Conservation (phyloP, 225 moss, liverwort and hornwort species). For the Pleurozium schreberi region DNA sequence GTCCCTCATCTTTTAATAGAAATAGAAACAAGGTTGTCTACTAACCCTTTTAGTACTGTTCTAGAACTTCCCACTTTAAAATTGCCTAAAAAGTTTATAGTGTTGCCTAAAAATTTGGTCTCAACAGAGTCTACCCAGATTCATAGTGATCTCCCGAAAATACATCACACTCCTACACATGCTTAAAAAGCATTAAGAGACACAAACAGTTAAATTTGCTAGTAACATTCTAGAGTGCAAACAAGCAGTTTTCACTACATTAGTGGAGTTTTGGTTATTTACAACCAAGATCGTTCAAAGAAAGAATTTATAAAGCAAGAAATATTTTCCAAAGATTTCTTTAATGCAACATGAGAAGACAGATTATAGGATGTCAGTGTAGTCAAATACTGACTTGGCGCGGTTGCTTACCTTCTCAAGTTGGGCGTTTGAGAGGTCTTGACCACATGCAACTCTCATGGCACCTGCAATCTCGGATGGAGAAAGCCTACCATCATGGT, state of each 20-base stretch:
- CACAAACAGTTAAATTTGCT: not conserved
- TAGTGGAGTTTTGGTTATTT: not conserved
- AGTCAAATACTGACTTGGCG: not conserved
- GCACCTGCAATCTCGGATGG: slow-evolving; percentile 50
- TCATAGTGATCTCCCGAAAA: not conserved
- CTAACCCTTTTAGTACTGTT: not conserved
- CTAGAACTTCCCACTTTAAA: not conserved
- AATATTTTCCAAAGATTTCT: not conserved
- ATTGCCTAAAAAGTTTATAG: not conserved
- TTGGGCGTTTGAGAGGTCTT: slow-evolving; percentile 52
- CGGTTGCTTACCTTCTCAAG: slow-evolving; percentile 42
- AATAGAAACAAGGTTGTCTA: too few species aligned
- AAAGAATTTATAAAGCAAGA: not conserved
- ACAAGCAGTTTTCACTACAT: not conserved
- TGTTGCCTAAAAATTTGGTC: not conserved
- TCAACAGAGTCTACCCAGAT: not conserved
- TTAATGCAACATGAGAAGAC: not conserved
- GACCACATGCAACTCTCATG: slow-evolving; percentile 68
- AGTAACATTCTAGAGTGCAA: not conserved
- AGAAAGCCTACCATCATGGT: slow-evolving; percentile 75
- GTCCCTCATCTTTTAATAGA: not conserved
- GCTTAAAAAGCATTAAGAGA: not conserved
- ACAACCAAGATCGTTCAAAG: not conserved
- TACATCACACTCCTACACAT: not conserved
- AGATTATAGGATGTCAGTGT: not conserved